Percentiles rank a stretch among this genome's conserved stretches.
These are phyloP conservation scores for Penicillium sp. DNA, from an alignment of 2,329 filamentous ascomycete species.

Conservation along the genomic window DNA sequence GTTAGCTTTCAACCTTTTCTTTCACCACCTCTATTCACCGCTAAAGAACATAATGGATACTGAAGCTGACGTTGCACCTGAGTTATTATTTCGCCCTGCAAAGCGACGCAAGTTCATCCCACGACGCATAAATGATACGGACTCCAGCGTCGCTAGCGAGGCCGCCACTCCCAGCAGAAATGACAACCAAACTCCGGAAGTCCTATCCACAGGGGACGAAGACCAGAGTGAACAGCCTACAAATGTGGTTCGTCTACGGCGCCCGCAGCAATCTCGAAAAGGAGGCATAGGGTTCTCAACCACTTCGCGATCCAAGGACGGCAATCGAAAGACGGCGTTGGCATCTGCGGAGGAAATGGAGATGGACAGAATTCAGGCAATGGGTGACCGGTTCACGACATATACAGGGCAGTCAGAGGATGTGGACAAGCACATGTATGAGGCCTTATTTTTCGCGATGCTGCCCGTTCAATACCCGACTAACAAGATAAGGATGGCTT, in stretches of 20 bases:
- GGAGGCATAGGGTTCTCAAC: conserved; percentile 50
- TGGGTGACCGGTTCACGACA: conserved; percentile 56
- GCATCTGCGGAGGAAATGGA: conserved; percentile 33
- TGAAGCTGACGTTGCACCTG: conserved; percentile 21
- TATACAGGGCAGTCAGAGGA: conserved; percentile 61
- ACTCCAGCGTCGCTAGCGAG: conserved; percentile 14
- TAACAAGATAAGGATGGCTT: conserved; percentile 67
- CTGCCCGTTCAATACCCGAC: conserved; percentile 31
- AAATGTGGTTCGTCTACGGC: conserved; percentile 41
- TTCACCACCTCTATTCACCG: background rate
- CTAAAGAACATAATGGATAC: conserved; percentile 28
- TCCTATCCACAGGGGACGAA: conserved; percentile 12
- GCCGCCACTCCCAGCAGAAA: conserved; percentile 12
- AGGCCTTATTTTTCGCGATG: conserved; percentile 15
- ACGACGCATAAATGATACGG: conserved; percentile 36
- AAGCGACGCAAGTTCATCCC: conserved; percentile 55
- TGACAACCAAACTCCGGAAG: conserved; percentile 8
- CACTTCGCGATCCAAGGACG: conserved; percentile 25
- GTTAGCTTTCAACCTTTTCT: background rate
- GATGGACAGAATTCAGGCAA: conserved; percentile 39
- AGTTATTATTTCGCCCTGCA: conserved; percentile 47
- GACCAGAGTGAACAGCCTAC: conserved; percentile 23
- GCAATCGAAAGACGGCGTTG: conserved; percentile 27
- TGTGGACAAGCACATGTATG: conserved; percentile 65
- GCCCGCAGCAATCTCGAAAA: conserved; percentile 37